Percentiles rank a stretch among this genome's conserved stretches.
phyloP scores from a whole-genome alignment of 768 basidiomycete genomes.

The Leccinellum rugosiceps region DNA sequence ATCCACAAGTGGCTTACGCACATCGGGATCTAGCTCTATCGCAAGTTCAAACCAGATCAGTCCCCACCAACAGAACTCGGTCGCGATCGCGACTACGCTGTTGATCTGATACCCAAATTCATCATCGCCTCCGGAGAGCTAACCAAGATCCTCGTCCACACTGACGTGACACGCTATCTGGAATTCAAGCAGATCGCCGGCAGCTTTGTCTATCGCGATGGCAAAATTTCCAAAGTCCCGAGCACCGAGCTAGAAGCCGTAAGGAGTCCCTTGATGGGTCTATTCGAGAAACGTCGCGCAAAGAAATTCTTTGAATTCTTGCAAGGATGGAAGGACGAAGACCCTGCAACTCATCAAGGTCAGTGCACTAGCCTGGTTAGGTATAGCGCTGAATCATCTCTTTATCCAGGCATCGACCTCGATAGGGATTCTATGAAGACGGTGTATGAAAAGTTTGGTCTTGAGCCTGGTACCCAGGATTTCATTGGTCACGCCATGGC shows the following conservation, averaged over 20 bases:
- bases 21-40: conserved; percentile 68
- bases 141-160: conserved; percentile 97
- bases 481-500: conserved; percentile 99
- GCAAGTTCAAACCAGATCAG: conserved; percentile 85
- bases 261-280: conserved; percentile 93
- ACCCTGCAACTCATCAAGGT: conserved; percentile 97
- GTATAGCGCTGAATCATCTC: conserved; percentile 1
- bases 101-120: conserved; percentile 98
- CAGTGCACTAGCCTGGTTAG: conserved; percentile 11
- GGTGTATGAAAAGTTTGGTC: conserved; percentile 95
- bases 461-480: conserved; percentile 97
- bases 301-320: conserved; percentile 99
- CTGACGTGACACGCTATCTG: conserved; percentile 96
- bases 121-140: conserved; percentile 98
- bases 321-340: conserved; percentile 92
- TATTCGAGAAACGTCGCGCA: conserved; percentile 96
- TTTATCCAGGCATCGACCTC: conserved; percentile 68
- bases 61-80: conserved; percentile 81
- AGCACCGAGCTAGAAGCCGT: conserved; percentile 98
- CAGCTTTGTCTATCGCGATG: conserved; percentile 96
- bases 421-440: conserved; percentile 91
- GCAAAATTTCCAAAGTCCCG: conserved; percentile 95
- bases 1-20: conserved; percentile 13
- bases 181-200: conserved; percentile 99
- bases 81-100: conserved; percentile 95